Evolutionary conservation across 176 grass and related monocot species (phyloP).

Genomic region (bread wheat (Triticum aestivum)): DNA sequence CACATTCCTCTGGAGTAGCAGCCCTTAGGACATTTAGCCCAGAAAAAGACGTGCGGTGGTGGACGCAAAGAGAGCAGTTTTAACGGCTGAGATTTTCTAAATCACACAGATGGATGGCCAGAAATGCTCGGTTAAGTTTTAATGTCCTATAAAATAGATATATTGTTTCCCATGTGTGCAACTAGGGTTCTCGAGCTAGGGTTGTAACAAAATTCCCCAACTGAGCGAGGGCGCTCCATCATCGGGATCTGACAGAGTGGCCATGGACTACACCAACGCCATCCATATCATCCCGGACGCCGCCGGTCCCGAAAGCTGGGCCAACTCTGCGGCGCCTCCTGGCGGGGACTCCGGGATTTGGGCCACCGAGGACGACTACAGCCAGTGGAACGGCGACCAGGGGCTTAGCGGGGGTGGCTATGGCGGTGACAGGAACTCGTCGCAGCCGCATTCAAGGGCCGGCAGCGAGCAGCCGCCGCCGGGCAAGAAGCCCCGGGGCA

Average conservation of each 20-base stretch:
- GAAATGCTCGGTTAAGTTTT: neutral
- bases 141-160: neutral
- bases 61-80: neutral
- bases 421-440: slow-evolving; percentile 41
- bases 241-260: neutral
- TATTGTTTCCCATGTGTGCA: neutral
- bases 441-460: slow-evolving; percentile 60
- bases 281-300: slow-evolving; percentile 82
- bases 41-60: neutral
- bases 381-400: slow-evolving; percentile 55
- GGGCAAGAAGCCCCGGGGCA: slow-evolving; percentile 61
- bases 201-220: slow-evolving; percentile 7
- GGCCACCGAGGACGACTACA: slow-evolving; percentile 96
- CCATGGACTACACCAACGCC: slow-evolving; percentile 80
- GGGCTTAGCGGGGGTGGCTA: slow-evolving; percentile 42
- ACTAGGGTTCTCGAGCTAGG: slow-evolving; percentile 1
- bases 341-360: slow-evolving; percentile 54
- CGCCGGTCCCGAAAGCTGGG: slow-evolving; percentile 53
- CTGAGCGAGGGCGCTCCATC: neutral
- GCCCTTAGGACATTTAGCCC: neutral
- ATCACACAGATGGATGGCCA: neutral
- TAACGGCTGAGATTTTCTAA: neutral
- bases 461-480: slow-evolving; percentile 87
- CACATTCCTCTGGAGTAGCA: neutral
- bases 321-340: slow-evolving; percentile 30